Conservation (phyloP, 208 protist species). For the Phytomonas sp. region DNA sequence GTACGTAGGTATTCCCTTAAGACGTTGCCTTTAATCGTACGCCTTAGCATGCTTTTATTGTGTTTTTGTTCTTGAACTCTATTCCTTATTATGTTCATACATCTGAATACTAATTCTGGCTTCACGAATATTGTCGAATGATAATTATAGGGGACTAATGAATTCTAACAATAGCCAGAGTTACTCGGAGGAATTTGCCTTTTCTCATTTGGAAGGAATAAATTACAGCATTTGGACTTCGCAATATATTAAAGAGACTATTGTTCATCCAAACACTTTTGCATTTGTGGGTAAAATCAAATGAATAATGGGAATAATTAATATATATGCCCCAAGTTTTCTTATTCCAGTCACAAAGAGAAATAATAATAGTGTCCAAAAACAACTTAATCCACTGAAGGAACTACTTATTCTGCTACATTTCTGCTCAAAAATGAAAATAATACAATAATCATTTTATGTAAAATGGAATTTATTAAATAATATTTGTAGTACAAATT, state of each 20-base stretch:
- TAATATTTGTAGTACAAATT: too few species aligned
- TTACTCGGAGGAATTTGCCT: neutral
- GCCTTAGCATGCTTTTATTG: neutral
- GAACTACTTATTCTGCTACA: too few species aligned
- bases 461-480: too few species aligned
- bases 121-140: neutral
- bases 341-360: neutral
- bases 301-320: constrained; percentile 1
- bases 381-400: too few species aligned
- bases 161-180: neutral
- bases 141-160: neutral
- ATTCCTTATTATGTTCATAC: neutral
- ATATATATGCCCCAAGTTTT: constrained; percentile 4
- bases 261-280: neutral
- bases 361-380: too few species aligned
- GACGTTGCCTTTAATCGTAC: neutral
- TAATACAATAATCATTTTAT: too few species aligned
- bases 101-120: neutral
- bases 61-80: neutral
- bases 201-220: neutral
- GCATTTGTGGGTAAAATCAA: neutral
- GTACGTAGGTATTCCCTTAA: neutral
- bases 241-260: neutral
- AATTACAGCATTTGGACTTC: constrained; percentile 13
- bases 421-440: too few species aligned